Percentiles rank a stretch among this genome's conserved stretches.
Evolutionary conservation across 441 rosid species (phyloP).

Genomic region (Populus hybrid): DNA sequence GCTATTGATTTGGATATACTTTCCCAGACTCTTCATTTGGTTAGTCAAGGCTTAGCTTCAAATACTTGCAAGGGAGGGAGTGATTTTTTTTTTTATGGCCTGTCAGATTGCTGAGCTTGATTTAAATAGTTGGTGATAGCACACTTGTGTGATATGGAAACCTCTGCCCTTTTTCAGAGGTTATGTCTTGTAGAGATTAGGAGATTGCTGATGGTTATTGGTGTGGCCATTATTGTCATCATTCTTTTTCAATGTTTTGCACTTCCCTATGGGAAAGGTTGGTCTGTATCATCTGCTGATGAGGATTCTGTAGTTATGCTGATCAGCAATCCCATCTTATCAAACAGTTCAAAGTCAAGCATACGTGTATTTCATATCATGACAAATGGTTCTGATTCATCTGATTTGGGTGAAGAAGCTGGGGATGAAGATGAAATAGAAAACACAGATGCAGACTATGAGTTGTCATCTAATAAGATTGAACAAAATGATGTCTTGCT

Average conservation of each 20-base stretch:
- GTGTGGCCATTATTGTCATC: constrained; percentile 33
- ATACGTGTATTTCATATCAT: constrained; percentile 17
- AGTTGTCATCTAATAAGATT: constrained; percentile 10
- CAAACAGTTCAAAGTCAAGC: constrained; percentile 20
- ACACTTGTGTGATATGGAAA: constrained; percentile 31
- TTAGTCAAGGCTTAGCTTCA: background rate
- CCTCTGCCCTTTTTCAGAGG: constrained; percentile 26
- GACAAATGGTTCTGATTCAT: constrained; percentile 22
- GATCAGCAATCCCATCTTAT: constrained; percentile 23
- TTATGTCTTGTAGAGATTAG: constrained; percentile 37
- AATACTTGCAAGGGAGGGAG: background rate
- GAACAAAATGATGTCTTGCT: constrained; percentile 5
- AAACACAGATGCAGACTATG: constrained; percentile 10
- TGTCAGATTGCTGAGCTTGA: background rate
- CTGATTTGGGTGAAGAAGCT: constrained; percentile 27
- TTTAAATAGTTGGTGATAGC: background rate
- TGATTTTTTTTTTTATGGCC: background rate
- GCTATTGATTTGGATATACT: background rate
- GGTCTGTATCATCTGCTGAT: constrained; percentile 19
- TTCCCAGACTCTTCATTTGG: background rate
- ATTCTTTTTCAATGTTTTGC: constrained; percentile 45
- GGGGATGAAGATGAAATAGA: constrained; percentile 15
- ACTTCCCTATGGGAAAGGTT: constrained; percentile 33
- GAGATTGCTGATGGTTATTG: constrained; percentile 42
- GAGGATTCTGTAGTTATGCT: constrained; percentile 26